phyloP scores from a whole-genome alignment of 805 yeast genomes.

The Yamadazyma endophytica region DNA sequence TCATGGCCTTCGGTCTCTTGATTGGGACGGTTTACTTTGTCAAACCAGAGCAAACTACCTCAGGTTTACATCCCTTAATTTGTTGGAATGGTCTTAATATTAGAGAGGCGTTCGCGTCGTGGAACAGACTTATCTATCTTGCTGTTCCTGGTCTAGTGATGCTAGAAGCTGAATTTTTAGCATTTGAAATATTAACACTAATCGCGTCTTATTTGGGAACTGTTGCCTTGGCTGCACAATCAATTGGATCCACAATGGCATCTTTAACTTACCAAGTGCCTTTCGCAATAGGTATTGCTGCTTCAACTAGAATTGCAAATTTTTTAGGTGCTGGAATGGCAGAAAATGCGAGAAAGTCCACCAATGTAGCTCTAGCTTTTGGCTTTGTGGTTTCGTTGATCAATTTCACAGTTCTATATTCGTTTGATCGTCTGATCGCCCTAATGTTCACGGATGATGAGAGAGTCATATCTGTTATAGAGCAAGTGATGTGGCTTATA shows the following conservation, averaged over 20 bases:
- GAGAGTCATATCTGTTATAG: constrained; percentile 49
- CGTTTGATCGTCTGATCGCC: constrained; percentile 32
- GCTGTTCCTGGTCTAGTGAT: constrained; percentile 55
- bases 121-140: constrained; percentile 41
- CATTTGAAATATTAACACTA: constrained; percentile 53
- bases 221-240: constrained; percentile 49
- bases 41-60: constrained; percentile 36
- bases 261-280: constrained; percentile 53
- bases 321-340: constrained; percentile 47
- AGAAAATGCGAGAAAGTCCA: constrained; percentile 30
- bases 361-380: constrained; percentile 32
- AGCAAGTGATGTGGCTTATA: constrained; percentile 53
- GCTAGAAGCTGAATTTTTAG: constrained; percentile 59
- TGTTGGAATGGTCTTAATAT: constrained; percentile 47
- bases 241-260: constrained; percentile 45
- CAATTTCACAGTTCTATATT: constrained; percentile 26
- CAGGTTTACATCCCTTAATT: constrained; percentile 45
- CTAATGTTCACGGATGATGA: constrained; percentile 55
- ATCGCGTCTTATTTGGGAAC: constrained; percentile 55
- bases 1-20: constrained; percentile 47
- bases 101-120: constrained; percentile 37
- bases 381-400: constrained; percentile 31
- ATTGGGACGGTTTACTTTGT: constrained; percentile 33
- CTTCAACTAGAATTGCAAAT: constrained; percentile 56
- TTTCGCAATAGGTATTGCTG: constrained; percentile 55